Conservation (phyloP, 148 eudicot genomes). For the Vaccinium vitisidaea region DNA sequence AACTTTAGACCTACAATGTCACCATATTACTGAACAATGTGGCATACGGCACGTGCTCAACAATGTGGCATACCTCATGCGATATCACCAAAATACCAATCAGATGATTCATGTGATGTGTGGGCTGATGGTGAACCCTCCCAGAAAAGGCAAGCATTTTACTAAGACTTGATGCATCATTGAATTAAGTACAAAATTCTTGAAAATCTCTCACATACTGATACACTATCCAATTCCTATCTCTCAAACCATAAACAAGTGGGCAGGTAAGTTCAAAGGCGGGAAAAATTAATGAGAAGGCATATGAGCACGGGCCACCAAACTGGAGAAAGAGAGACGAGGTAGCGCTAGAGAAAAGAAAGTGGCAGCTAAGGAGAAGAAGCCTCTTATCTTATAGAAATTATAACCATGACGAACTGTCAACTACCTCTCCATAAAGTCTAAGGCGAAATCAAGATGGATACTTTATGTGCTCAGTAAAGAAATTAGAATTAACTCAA, state of each 20-base stretch:
- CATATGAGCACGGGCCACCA: not conserved
- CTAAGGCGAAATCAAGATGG: not conserved
- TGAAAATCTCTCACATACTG: not conserved
- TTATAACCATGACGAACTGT: not conserved
- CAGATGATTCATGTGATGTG: not conserved
- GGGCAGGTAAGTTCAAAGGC: not conserved
- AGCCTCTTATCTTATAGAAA: not conserved
- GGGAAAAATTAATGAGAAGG: not conserved
- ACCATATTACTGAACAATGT: not conserved
- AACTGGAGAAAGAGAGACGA: not conserved
- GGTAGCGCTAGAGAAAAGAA: not conserved
- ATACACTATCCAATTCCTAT: not conserved
- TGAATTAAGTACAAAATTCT: not conserved
- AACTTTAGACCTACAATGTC: not conserved
- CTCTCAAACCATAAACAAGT: not conserved
- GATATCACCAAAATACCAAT: not conserved
- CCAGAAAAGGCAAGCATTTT: not conserved
- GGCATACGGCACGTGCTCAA: not conserved
- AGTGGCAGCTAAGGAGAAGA: not conserved
- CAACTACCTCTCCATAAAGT: not conserved
- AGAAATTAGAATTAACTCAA: not conserved
- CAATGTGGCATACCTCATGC: not conserved
- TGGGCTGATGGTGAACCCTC: not conserved
- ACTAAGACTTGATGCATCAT: not conserved
- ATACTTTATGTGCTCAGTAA: not conserved